Evolutionary conservation across 768 basidiomycete species (phyloP).

Genomic region (Tulasnella sp.): DNA sequence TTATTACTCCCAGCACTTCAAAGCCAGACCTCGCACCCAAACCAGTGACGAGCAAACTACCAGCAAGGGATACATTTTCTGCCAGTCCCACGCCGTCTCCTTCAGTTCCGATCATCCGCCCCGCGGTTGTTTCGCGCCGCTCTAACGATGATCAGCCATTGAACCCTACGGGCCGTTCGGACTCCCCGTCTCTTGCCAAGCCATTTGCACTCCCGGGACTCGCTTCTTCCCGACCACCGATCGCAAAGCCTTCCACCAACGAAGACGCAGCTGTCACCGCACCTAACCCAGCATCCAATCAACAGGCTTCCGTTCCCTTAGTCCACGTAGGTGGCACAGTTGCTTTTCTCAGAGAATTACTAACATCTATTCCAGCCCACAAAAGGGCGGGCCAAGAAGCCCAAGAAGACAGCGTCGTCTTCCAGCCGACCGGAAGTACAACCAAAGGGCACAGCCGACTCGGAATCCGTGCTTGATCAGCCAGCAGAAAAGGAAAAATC

Average conservation of each 20-base stretch:
- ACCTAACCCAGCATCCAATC: background rate
- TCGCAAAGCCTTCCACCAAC: background rate
- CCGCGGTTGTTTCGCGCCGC: background rate
- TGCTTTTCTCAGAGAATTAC: background rate
- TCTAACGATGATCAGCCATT: background rate
- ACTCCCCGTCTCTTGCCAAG: background rate
- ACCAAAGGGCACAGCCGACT: background rate
- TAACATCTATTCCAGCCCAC: conserved; percentile 55
- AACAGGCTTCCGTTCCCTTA: conserved; percentile 6
- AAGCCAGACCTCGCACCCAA: conserved; percentile 42
- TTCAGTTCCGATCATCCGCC: background rate
- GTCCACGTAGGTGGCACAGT: background rate
- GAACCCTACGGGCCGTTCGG: background rate
- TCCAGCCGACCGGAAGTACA: background rate
- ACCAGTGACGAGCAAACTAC: conserved; percentile 30
- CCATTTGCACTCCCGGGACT: conserved; percentile 7
- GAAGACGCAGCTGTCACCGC: background rate
- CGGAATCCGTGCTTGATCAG: background rate
- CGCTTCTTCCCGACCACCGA: background rate
- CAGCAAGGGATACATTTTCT: background rate
- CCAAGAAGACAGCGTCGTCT: conserved; percentile 46
- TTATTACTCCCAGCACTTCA: conserved; percentile 28
- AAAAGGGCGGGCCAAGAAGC: conserved; percentile 67
- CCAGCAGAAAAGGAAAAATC: background rate
- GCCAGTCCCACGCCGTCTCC: background rate